Conservation (phyloP, 208 protist species). For the Trichomonas vaginalis region DNA sequence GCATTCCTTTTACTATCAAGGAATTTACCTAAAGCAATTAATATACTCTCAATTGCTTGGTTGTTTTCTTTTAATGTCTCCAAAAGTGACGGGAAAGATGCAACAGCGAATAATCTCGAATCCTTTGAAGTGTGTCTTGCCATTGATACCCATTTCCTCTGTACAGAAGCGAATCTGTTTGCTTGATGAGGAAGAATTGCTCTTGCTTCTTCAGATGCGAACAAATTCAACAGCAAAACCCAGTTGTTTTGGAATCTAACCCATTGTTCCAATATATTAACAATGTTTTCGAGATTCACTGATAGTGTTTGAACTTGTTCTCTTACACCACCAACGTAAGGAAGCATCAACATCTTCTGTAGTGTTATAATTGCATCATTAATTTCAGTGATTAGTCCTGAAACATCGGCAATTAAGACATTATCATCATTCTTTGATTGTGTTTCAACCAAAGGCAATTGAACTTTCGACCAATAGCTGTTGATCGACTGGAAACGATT, state of each 20-base stretch:
- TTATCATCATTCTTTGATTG: conserved; percentile 6
- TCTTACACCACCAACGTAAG: background rate
- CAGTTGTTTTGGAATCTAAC: background rate
- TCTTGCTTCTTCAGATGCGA: background rate
- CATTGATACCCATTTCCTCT: background rate
- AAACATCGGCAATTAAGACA: background rate
- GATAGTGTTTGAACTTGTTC: background rate
- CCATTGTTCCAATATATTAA: background rate
- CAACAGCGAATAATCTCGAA: background rate
- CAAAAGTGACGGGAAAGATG: background rate
- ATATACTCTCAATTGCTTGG: background rate
- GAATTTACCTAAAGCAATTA: background rate
- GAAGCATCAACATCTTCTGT: background rate
- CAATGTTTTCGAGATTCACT: background rate
- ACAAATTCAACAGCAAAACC: background rate
- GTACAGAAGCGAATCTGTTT: background rate
- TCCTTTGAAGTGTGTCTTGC: background rate
- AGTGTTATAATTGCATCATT: background rate
- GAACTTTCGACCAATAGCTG: background rate
- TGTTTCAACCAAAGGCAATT: background rate
- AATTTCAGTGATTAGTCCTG: background rate
- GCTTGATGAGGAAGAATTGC: background rate
- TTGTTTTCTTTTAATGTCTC: background rate
- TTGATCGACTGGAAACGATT: background rate
- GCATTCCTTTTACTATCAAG: background rate